Evolutionary conservation across 2,329 filamentous ascomycete species (phyloP).

Genomic region (Ilyonectria robusta): DNA sequence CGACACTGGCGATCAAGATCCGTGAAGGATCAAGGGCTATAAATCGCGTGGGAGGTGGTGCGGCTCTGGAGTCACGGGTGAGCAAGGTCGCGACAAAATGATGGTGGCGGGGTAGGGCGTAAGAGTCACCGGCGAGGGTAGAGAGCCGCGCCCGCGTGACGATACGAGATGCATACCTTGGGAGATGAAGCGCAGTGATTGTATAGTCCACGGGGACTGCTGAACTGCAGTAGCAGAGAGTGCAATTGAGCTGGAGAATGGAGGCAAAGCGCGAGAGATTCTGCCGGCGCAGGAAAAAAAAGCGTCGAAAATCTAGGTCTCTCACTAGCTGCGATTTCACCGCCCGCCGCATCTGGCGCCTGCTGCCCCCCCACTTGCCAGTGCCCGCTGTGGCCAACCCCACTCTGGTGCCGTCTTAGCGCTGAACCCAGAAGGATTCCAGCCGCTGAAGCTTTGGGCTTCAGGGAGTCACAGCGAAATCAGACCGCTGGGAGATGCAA

Average conservation of each 20-base stretch:
- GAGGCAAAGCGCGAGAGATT: conserved; percentile 42
- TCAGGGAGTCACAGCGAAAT: background rate
- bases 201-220: background rate
- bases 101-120: conserved; percentile 48
- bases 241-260: conserved; percentile 31
- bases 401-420: conserved; percentile 23
- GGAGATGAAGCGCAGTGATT: conserved; percentile 4
- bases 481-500: background rate
- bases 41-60: conserved; percentile 15
- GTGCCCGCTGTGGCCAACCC: conserved; percentile 9
- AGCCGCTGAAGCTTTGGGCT: conserved; percentile 9
- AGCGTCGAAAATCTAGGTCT: conserved; percentile 37
- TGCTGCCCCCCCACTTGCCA: conserved; percentile 19
- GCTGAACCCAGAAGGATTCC: conserved; percentile 6
- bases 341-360: conserved; percentile 46
- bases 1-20: conserved; percentile 30
- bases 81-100: conserved; percentile 45
- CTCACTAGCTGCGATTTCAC: conserved; percentile 48
- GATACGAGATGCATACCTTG: conserved; percentile 32
- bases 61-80: conserved; percentile 33
- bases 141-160: conserved; percentile 21
- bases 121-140: conserved; percentile 45
- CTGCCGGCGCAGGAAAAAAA: conserved; percentile 47
- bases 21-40: conserved; percentile 9
- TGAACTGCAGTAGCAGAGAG: conserved; percentile 7